Conservation (phyloP, 2,329 filamentous ascomycete genomes). For the Huntiella bhutanensis region DNA sequence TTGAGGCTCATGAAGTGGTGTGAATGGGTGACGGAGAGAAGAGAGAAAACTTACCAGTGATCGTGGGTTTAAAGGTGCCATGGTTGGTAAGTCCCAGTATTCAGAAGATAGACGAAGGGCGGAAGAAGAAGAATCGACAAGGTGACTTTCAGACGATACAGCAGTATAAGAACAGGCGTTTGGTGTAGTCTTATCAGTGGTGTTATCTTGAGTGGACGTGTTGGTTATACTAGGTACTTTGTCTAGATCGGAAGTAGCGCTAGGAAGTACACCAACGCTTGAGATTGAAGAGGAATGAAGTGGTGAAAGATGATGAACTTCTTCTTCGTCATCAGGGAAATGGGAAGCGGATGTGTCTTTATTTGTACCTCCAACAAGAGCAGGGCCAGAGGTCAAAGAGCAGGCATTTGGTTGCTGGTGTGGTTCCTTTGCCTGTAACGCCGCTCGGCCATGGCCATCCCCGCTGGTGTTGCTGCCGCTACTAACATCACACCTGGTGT, state of each 20-base stretch:
- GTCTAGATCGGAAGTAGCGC: neutral
- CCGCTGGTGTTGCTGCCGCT: neutral
- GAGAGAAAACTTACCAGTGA: conserved; percentile 30
- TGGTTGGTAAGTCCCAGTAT: conserved; percentile 39
- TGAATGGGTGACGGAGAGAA: neutral
- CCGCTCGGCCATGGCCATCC: neutral
- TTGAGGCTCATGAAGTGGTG: neutral
- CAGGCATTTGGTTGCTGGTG: no score
- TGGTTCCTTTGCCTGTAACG: neutral
- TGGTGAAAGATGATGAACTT: neutral
- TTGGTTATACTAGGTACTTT: neutral
- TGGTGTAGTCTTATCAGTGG: neutral
- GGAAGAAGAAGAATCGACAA: neutral
- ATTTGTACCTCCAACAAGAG: neutral
- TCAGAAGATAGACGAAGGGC: conserved; percentile 2
- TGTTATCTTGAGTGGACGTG: neutral
- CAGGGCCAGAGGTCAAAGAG: no score
- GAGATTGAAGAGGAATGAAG: neutral
- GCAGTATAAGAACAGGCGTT: neutral
- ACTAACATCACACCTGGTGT: neutral
- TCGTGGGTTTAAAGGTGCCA: conserved; percentile 35
- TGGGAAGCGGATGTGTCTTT: neutral
- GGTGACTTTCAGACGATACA: neutral
- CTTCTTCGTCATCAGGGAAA: neutral
- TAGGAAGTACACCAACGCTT: neutral